A percentile compares a stretch with the other conserved stretches of the same genome.
These are phyloP conservation scores for Leptoxyphium fumago DNA, from an alignment of 2,329 filamentous ascomycete species.

Conservation along the genomic window DNA sequence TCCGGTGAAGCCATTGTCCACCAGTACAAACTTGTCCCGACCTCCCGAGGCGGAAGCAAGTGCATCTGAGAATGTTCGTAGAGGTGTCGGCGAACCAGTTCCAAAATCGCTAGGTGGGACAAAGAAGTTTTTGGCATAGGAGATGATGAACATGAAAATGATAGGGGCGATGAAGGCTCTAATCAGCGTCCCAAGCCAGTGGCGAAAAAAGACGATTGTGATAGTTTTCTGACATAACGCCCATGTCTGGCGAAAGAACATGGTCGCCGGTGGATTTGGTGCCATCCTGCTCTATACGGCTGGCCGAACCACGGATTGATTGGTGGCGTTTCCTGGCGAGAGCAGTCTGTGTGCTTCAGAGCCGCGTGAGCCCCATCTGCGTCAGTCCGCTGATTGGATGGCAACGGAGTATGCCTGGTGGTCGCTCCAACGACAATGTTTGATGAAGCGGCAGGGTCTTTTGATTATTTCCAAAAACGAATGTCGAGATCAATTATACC, in stretches of 20 bases:
- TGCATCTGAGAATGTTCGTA: constrained; percentile 50
- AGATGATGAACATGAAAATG: constrained; percentile 33
- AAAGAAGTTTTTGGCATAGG: constrained; percentile 59
- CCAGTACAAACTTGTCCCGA: constrained; percentile 57
- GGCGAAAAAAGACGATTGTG: constrained; percentile 37
- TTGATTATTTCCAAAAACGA: no score
- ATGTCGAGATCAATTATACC: no score
- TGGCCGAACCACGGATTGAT: no score
- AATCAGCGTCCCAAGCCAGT: constrained; percentile 38
- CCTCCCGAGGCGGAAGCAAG: constrained; percentile 41
- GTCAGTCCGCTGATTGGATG: no score
- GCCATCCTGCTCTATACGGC: not conserved
- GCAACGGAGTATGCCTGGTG: no score
- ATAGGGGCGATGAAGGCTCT: constrained; percentile 43
- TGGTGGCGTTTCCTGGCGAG: no score
- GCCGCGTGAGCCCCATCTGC: no score
- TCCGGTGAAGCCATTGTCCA: constrained; percentile 52
- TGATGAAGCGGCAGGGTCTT: no score
- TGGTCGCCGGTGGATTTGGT: not conserved
- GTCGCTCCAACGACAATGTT: no score
- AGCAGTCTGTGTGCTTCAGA: no score
- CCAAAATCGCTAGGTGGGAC: constrained; percentile 61
- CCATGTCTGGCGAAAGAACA: constrained; percentile 31
- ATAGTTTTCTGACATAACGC: constrained; percentile 44
- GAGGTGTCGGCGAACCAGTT: constrained; percentile 44